Evolutionary conservation across 805 yeast genomes (phyloP), one percentile per base, ranked within the genome.

Genomic region (Candida adriatica): DNA sequence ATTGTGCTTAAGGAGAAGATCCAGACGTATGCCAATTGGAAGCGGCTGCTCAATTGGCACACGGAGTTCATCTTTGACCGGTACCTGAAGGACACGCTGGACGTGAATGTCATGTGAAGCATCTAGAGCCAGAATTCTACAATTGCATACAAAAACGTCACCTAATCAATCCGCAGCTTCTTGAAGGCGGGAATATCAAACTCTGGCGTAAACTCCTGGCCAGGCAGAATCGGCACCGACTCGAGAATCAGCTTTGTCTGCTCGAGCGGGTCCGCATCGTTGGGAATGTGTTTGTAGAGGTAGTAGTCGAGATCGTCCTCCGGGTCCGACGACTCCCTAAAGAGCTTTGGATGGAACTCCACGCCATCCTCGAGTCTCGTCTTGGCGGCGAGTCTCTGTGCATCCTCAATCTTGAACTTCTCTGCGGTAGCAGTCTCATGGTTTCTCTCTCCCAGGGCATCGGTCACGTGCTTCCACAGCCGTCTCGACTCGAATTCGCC

Each of bases 361-460:
- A 71, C 78, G 10, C 90, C 94, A 29, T 79, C 81, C 43, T 81
- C 95, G 13, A 62, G 58, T 45, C 97, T 71, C 47, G 75, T 68
- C 54, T 77, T 80, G 11, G 95, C 86, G 25, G 65, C 59, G 13
- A 60, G 59, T 53, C 98, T 73, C 61, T 92, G 98, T n/a, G 67
- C 68, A 39, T 85, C 82, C 59, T 92, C 98, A 34, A 92, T 85
- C 45, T 74, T 72, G 51, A 66, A 81, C 59, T 92, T 92, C 52
- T 87, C 95, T 18, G 77, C 81, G 0, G 98, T 92, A 1, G 97
- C 97, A 4, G 65, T 61, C 13, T 64, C 68, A 56, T 92, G 98
- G 53, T 92, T 75, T 42, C 95, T 71, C 23, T 64, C 55, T 4
- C 80, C 80, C n/a, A 92, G 63, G 0, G 95, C 96, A 40, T 74